Evolutionary conservation across 306 rosid genomes (phyloP).

Genomic region (Biancaea sappan): DNA sequence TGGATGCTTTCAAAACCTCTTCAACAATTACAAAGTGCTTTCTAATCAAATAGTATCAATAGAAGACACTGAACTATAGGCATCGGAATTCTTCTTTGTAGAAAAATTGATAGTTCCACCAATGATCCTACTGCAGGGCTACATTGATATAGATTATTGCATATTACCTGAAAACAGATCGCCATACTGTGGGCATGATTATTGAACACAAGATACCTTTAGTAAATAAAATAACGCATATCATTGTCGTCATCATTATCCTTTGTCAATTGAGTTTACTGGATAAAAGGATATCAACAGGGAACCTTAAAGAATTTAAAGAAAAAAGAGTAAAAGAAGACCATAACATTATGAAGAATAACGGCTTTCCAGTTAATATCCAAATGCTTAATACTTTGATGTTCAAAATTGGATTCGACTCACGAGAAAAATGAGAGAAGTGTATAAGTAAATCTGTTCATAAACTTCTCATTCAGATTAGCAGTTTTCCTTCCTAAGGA

Average conservation of each 20-base stretch:
- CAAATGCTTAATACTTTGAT: too few species aligned
- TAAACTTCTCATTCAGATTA: too few species aligned
- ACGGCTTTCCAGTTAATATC: too few species aligned
- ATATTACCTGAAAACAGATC: slow-evolving; percentile 28
- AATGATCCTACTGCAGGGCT: slow-evolving; percentile 8
- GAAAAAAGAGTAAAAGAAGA: too few species aligned
- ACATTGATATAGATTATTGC: slow-evolving; percentile 23
- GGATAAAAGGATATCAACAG: too few species aligned
- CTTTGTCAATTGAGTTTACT: too few species aligned
- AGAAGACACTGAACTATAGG: not conserved
- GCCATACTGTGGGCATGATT: slow-evolving; percentile 21
- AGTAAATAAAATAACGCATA: slow-evolving; percentile 18
- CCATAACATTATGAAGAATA: too few species aligned
- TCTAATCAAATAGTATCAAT: not conserved
- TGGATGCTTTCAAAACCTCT: not conserved
- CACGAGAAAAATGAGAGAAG: too few species aligned
- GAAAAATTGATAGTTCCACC: not conserved
- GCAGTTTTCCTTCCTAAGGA: too few species aligned
- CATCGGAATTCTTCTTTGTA: not conserved
- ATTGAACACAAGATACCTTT: slow-evolving; percentile 3
- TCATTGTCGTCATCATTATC: not conserved
- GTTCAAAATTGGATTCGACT: too few species aligned
- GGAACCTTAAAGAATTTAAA: too few species aligned
- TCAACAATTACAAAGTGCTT: not conserved
- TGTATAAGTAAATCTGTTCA: too few species aligned